Evolutionary conservation across 148 eudicot species (phyloP).

Genomic region (Suaeda aralocaspica): DNA sequence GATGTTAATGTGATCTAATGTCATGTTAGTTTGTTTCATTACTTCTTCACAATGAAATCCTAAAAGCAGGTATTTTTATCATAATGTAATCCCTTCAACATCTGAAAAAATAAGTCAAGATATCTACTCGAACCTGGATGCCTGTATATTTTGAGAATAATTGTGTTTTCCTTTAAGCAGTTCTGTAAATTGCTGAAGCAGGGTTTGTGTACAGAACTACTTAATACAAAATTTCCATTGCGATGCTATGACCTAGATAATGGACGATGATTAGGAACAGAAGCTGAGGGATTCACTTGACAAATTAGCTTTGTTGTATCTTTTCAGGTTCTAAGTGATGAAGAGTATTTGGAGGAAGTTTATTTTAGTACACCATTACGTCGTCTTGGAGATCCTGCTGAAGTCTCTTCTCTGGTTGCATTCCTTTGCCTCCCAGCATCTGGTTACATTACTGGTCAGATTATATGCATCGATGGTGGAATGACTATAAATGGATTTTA

Average conservation of each 20-base stretch:
- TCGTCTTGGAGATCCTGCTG: slow-evolving; percentile 44
- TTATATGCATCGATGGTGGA: slow-evolving; percentile 44
- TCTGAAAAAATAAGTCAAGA: neutral
- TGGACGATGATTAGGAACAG: neutral
- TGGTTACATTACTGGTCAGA: slow-evolving; percentile 44
- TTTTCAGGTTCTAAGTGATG: slow-evolving; percentile 34
- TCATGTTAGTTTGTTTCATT: neutral
- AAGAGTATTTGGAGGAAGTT: slow-evolving; percentile 36
- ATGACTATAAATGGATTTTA: slow-evolving; percentile 48
- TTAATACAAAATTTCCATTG: neutral
- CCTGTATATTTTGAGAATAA: neutral
- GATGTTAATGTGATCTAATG: neutral
- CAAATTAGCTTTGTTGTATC: slow-evolving; percentile 1
- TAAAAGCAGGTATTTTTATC: neutral
- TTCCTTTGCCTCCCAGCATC: slow-evolving; percentile 52
- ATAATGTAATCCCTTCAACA: neutral
- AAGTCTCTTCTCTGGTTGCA: slow-evolving; percentile 45
- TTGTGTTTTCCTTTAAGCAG: neutral
- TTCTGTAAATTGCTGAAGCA: neutral
- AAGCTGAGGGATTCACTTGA: neutral
- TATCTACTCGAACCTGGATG: neutral
- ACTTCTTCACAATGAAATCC: neutral
- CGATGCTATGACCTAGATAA: neutral
- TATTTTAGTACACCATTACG: slow-evolving; percentile 37
- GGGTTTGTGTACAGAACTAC: neutral